A percentile compares a stretch with the other conserved stretches of the same genome.
phyloP scores from a whole-genome alignment of 495 filamentous ascomycete species.

The Rhizodiscina lignyota region DNA sequence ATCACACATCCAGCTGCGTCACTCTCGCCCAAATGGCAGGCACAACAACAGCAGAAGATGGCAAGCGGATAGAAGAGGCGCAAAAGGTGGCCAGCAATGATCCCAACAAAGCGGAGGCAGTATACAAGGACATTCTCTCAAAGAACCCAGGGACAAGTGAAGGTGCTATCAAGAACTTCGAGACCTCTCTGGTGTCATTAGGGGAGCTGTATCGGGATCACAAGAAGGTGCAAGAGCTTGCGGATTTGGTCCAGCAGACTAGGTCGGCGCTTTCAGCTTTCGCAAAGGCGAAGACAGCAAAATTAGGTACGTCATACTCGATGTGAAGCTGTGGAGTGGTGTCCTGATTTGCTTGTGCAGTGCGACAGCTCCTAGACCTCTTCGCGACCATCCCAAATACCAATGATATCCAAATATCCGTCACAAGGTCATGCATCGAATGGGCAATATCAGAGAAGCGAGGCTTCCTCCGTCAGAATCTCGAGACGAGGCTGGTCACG shows the following conservation, averaged over 20 bases:
- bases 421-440: constrained; percentile 97
- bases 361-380: constrained; percentile 92
- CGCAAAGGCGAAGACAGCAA: constrained; percentile 96
- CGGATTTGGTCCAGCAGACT: constrained; percentile 79
- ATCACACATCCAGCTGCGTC: too few relatives aligned
- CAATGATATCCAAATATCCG: constrained; percentile 76
- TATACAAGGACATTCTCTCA: constrained; percentile 78
- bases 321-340: not conserved
- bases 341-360: constrained; percentile 26
- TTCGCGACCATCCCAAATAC: constrained; percentile 87
- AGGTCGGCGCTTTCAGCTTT: constrained; percentile 84
- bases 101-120: constrained; percentile 59
- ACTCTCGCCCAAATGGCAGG: too few relatives aligned
- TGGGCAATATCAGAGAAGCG: constrained; percentile 90
- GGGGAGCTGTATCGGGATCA: constrained; percentile 86
- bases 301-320: constrained; percentile 53
- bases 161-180: constrained; percentile 72
- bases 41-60: too few relatives aligned
- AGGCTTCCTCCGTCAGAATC: constrained; percentile 91
- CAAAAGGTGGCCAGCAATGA: constrained; percentile 65
- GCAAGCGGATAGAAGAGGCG: constrained; percentile 74
- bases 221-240: constrained; percentile 64
- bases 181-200: constrained; percentile 64
- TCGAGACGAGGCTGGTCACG: constrained; percentile 85
- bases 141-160: constrained; percentile 70